phyloP scores from a whole-genome alignment of 2,329 filamentous ascomycete species.

The Penicillium sp. region DNA sequence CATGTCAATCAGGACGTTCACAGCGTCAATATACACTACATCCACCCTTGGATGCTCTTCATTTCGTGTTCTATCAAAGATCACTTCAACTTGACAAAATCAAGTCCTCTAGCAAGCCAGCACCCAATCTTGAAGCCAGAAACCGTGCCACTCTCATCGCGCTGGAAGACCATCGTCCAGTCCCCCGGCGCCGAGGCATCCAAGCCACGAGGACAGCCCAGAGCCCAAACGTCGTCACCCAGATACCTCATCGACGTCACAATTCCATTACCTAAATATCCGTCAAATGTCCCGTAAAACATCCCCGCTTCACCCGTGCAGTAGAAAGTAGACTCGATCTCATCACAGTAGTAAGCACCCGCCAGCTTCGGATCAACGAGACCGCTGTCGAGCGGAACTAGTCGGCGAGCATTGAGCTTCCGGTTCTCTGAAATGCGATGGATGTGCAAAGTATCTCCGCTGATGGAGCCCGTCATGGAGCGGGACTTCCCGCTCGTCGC shows the following conservation, averaged over 20 bases:
- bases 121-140: conserved; percentile 33
- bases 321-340: conserved; percentile 35
- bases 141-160: conserved; percentile 20
- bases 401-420: conserved; percentile 18
- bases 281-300: conserved; percentile 41
- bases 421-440: conserved; percentile 27
- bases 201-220: conserved; percentile 37
- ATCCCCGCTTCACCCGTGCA: conserved; percentile 31
- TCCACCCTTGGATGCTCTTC: background rate
- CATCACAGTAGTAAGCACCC: conserved; percentile 33
- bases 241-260: conserved; percentile 34
- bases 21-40: background rate
- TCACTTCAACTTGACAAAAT: conserved; percentile 9
- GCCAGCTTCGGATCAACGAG: conserved; percentile 8
- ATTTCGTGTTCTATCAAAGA: background rate
- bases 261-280: conserved; percentile 38
- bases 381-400: conserved; percentile 9
- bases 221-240: conserved; percentile 36
- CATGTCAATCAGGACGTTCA: background rate
- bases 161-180: conserved; percentile 39
- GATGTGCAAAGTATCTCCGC: conserved; percentile 26
- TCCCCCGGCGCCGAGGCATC: conserved; percentile 40
- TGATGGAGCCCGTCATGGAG: conserved; percentile 24
- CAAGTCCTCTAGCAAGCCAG: conserved; percentile 34
- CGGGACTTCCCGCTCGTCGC: conserved; percentile 13